Base-by-base conservation (phyloP, 2,329 filamentous ascomycete genomes). In the Trichophyton benhamiae region DNA sequence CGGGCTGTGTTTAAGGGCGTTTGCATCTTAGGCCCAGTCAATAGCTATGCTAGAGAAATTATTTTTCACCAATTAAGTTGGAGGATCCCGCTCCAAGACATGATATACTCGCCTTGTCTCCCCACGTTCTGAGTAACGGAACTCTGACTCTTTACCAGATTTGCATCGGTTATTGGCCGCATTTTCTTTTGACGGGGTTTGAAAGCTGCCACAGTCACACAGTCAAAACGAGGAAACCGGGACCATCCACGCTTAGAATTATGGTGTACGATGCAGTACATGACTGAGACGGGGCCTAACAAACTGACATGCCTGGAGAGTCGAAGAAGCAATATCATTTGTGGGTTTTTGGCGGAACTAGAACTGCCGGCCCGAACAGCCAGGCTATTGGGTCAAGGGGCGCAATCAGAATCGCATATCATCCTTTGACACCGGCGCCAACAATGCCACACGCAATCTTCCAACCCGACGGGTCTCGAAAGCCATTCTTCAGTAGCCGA, bases 401-500 rank as follows among this genome's bases (percentile, higher is more conserved):
- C 52, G 52, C 15, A 55, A 55, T 52, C 27, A 36, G 9, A 36
- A 55, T 36, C 52, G 52, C 27, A 25, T 36, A 55, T 55, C 27
- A 36, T 55, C 52, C 52, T 55, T 55, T 36, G 52, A 55, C 30
- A 55, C 52, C 25, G n/a, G 25, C 52, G 27, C 52, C 30, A 30
- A 33, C 52, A n/a, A 55, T 17, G 25, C 20, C 15, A 55, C 27
- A 55, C 27, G 27, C 25, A 55, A 55, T 55, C 27, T 36, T 55
- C 52, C 30, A 55, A 55, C 52, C 52, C 52, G 27, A 36, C 52
- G 52, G 52, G n/a, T 27, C 52, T 55, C 13, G 52, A 52, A 25
- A 27, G 46, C 46, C 46, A 52, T 52, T 52, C 46, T 52, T 52
- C 46, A 55, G 30, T 36, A 55, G 25, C 52, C 52, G 52, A 55